A percentile compares a stretch with the other conserved stretches of the same genome.
phyloP scores from a whole-genome alignment of 2,329 filamentous ascomycete species.

The Coleophoma cylindrospora region DNA sequence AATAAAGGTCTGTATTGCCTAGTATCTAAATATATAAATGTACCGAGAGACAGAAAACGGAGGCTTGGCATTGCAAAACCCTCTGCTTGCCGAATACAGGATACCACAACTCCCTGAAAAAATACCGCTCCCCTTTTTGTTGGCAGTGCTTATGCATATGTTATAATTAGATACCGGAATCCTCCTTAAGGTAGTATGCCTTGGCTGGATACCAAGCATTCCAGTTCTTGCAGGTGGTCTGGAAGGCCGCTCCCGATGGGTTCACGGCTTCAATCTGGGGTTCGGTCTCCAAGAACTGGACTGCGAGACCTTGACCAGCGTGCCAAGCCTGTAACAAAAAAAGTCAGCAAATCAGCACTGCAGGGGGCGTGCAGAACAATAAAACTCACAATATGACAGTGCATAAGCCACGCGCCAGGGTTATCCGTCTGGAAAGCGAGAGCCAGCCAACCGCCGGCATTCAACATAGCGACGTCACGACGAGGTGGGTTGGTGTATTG shows the following conservation, averaged over 20 bases:
- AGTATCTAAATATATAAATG: no score
- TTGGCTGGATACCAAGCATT: neutral
- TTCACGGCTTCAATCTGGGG: neutral
- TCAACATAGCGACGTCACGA: slow-evolving; percentile 32
- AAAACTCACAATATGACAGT: slow-evolving; percentile 19
- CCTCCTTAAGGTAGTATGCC: neutral
- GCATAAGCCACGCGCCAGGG: slow-evolving; percentile 11
- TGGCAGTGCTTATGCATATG: no score
- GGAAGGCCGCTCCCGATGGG: neutral
- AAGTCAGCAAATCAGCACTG: no score
- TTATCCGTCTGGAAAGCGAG: slow-evolving; percentile 7
- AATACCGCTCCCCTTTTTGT: no score
- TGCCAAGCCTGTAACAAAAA: slow-evolving; percentile 34
- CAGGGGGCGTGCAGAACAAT: no score
- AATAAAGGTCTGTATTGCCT: no score
- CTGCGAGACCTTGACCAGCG: slow-evolving; percentile 42
- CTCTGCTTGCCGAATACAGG: no score
- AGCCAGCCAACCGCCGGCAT: slow-evolving; percentile 6
- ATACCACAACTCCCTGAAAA: no score
- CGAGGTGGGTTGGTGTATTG: slow-evolving; percentile 35
- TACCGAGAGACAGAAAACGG: no score
- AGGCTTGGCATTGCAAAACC: no score
- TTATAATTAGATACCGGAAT: neutral
- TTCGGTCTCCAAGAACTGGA: slow-evolving; percentile 36
- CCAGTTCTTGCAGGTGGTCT: neutral